Conservation (phyloP, 306 rosid genomes). For the Ammopiptanthus mongolicus region DNA sequence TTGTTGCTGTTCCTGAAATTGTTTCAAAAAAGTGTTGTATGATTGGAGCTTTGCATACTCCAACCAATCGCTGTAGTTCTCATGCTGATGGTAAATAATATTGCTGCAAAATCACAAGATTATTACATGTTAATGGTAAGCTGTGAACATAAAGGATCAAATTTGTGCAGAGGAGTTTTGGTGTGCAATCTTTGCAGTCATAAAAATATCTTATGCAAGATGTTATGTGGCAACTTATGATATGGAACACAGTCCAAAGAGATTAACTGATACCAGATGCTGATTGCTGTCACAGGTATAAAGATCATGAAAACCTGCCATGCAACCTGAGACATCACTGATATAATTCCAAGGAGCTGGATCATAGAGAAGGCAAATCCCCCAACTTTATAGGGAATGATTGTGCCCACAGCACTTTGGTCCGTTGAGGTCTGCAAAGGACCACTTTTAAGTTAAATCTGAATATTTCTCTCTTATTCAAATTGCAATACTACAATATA, state of each 20-base stretch:
- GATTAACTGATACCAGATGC: constrained; percentile 53
- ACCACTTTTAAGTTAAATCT: too few species aligned
- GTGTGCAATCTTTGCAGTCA: not conserved
- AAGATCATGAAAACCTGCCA: constrained; percentile 59
- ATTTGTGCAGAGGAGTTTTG: not conserved
- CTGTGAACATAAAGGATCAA: not conserved
- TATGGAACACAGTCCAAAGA: not conserved
- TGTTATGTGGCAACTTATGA: not conserved
- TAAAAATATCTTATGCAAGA: not conserved
- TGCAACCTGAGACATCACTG: constrained; percentile 57
- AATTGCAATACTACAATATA: too few species aligned
- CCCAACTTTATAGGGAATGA: constrained; percentile 25
- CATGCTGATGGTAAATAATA: constrained; percentile 46
- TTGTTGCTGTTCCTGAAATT: constrained; percentile 48
- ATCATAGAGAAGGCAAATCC: constrained; percentile 27
- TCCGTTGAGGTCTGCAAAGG: constrained; percentile 52
- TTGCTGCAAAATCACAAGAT: constrained; percentile 32
- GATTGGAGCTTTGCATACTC: constrained; percentile 59
- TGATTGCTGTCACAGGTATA: constrained; percentile 40
- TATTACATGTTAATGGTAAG: not conserved
- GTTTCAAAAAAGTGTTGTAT: constrained; percentile 56
- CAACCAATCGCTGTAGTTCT: constrained; percentile 45
- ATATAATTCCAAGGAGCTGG: constrained; percentile 50
- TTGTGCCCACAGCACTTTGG: constrained; percentile 45
- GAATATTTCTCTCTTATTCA: too few species aligned